Evolutionary conservation across 768 basidiomycete species (phyloP).

Genomic region (Phlebiopsis flavidoalba): DNA sequence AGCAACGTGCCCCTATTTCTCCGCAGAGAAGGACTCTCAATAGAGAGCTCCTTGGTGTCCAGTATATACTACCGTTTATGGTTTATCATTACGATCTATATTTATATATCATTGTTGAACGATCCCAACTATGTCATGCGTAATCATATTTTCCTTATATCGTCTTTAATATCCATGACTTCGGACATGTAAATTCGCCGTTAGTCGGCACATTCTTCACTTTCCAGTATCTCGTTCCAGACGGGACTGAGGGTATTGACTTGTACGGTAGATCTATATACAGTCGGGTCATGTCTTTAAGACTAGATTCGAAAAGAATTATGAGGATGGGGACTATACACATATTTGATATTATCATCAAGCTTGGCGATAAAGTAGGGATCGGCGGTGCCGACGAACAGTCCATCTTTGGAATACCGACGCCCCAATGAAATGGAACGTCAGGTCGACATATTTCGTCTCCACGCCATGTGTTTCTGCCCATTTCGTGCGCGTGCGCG

Average conservation of each 20-base stretch:
- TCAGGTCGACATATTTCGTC: conserved; percentile 40
- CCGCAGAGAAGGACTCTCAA: conserved; percentile 47
- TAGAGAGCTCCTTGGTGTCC: conserved; percentile 64
- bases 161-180: conserved; percentile 70
- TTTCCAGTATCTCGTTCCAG: conserved; percentile 74
- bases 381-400: conserved; percentile 56
- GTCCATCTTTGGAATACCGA: conserved; percentile 65
- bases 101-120: too few relatives aligned
- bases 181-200: conserved; percentile 55
- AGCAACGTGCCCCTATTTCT: conserved; percentile 57
- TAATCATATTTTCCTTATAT: conserved; percentile 41
- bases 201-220: conserved; percentile 67
- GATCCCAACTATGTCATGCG: conserved; percentile 65
- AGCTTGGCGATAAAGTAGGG: conserved; percentile 70
- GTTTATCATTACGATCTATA: too few relatives aligned
- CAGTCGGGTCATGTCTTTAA: not conserved
- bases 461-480: conserved; percentile 8
- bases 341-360: conserved; percentile 57
- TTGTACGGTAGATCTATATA: conserved; percentile 59
- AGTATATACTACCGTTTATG: conserved; percentile 39
- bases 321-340: conserved; percentile 37
- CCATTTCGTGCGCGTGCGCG: conserved; percentile 5
- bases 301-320: not conserved
- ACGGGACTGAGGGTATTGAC: conserved; percentile 52
- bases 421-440: conserved; percentile 70